Evolutionary conservation across 305 asterid species (phyloP).

Genomic region (Withania somnifera): DNA sequence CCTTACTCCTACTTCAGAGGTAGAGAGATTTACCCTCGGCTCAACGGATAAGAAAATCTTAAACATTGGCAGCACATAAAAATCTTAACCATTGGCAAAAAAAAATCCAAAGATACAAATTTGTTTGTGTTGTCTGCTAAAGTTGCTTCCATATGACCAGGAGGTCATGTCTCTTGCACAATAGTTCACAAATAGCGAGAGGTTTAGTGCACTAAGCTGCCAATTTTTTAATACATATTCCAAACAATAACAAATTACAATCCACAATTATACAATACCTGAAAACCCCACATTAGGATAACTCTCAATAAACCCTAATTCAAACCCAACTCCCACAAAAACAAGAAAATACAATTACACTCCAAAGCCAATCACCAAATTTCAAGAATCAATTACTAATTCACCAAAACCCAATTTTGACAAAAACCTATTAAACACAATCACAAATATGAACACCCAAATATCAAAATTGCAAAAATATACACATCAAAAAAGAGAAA

Average conservation of each 20-base stretch:
- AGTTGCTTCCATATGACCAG: too few species aligned
- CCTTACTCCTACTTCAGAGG: too few species aligned
- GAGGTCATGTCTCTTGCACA: too few species aligned
- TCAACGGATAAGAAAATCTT: too few species aligned
- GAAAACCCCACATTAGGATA: neutral
- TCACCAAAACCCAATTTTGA: neutral
- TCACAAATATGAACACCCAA: neutral
- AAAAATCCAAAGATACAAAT: too few species aligned
- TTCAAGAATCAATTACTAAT: neutral
- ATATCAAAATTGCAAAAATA: neutral
- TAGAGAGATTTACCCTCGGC: too few species aligned
- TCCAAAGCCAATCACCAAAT: conserved; percentile 6
- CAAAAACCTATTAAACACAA: neutral
- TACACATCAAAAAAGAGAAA: neutral
- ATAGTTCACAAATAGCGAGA: too few species aligned
- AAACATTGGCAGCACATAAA: too few species aligned
- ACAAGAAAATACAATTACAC: conserved; percentile 3
- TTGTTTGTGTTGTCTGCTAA: too few species aligned
- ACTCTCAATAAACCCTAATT: conserved; percentile 1
- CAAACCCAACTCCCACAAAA: conserved; percentile 2
- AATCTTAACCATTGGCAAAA: too few species aligned
- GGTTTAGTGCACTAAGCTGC: too few species aligned
- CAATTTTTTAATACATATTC: too few species aligned
- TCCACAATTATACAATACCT: neutral
- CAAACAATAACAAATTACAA: neutral